A percentile compares a stretch with the other conserved stretches of the same genome.
Evolutionary conservation across 2,329 filamentous ascomycete genomes (phyloP).

Genomic region (Apiospora saccharicola): DNA sequence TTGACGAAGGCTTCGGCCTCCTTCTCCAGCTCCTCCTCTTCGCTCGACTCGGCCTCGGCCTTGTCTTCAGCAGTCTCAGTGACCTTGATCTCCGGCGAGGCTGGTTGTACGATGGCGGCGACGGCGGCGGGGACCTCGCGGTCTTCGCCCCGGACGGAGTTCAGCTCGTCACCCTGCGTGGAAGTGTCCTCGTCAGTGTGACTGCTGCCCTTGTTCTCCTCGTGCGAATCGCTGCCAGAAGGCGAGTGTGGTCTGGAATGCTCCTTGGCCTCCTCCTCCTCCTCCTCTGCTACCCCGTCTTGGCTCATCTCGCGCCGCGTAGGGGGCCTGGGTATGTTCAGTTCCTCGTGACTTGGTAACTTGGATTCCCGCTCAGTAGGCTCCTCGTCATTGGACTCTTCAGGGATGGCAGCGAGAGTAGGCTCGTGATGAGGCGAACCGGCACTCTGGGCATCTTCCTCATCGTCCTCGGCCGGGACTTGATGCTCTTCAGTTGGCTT

Average conservation of each 20-base stretch:
- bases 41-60: conserved; percentile 6
- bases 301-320: background rate
- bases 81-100: background rate
- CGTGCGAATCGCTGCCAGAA: conserved; percentile 3
- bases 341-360: background rate
- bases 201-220: background rate
- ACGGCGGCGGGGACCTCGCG: background rate
- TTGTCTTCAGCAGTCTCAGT: background rate
- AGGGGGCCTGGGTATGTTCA: background rate
- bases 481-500: background rate
- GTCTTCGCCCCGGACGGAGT: background rate
- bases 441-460: background rate
- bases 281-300: background rate
- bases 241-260: background rate
- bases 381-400: background rate
- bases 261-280: background rate
- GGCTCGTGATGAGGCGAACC: background rate
- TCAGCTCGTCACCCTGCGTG: background rate
- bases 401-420: background rate
- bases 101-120: background rate
- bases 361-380: background rate
- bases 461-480: background rate
- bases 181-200: background rate
- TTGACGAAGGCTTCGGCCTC: background rate
- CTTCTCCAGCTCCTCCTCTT: background rate